Conservation (phyloP, 129 eudicot species). For the Cynara cardunculus region DNA sequence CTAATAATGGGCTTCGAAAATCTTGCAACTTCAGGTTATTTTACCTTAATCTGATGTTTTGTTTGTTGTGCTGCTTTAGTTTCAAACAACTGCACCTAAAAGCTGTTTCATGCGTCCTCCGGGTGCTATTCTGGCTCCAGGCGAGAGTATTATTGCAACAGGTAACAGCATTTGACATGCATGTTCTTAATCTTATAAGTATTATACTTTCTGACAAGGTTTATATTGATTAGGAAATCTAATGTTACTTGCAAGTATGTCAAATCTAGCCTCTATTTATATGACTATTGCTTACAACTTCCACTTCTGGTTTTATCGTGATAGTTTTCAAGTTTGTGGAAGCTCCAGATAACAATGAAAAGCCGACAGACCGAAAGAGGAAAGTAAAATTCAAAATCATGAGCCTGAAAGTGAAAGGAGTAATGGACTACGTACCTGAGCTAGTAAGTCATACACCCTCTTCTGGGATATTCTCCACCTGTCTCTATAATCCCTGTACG, state of each 20-base stretch:
- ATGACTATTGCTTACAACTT: constrained; percentile 10
- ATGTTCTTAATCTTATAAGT: background rate
- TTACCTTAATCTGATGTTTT: background rate
- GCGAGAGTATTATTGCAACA: constrained; percentile 77
- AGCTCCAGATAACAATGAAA: constrained; percentile 67
- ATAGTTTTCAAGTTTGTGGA: constrained; percentile 85
- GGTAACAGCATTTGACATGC: constrained; percentile 37
- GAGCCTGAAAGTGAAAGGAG: constrained; percentile 74
- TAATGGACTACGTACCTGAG: constrained; percentile 64
- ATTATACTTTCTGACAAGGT: background rate
- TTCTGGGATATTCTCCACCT: background rate
- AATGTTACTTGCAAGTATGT: background rate
- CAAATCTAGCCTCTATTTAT: background rate
- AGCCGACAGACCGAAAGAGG: constrained; percentile 54
- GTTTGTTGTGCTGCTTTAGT: constrained; percentile 33
- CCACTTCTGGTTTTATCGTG: constrained; percentile 18
- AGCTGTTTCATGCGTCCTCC: constrained; percentile 99
- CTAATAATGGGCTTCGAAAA: background rate
- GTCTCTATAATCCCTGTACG: background rate
- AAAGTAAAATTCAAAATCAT: constrained; percentile 70
- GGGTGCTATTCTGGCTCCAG: constrained; percentile 80
- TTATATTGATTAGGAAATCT: background rate
- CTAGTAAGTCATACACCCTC: constrained; percentile 37
- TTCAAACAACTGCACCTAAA: constrained; percentile 95
- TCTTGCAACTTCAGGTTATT: background rate